Conservation (phyloP, 768 basidiomycete species). For the Lactarius akahatsu region DNA sequence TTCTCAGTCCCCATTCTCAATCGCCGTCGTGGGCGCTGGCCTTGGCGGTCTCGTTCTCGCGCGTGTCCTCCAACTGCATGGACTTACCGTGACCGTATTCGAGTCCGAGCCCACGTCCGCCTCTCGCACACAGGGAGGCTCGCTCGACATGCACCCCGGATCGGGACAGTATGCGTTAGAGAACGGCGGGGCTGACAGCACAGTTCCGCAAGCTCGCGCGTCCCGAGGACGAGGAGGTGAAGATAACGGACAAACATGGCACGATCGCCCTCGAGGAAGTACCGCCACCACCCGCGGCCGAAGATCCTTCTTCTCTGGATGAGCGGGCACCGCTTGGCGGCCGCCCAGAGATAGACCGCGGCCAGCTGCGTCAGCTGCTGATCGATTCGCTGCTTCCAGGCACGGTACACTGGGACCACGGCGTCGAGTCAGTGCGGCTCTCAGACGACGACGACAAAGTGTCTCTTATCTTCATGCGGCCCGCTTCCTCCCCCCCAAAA, state of each 20-base stretch:
- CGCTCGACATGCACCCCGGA: slow-evolving; percentile 48
- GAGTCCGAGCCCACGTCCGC: slow-evolving; percentile 50
- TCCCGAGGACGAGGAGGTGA: slow-evolving; percentile 14
- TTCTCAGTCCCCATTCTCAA: slow-evolving; percentile 10
- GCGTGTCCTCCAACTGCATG: slow-evolving; percentile 60
- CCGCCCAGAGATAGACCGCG: slow-evolving; percentile 20
- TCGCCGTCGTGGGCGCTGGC: slow-evolving; percentile 21
- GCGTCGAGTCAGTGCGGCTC: slow-evolving; percentile 7
- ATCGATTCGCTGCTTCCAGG: slow-evolving; percentile 15
- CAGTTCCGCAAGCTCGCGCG: slow-evolving; percentile 17
- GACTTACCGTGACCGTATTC: slow-evolving; percentile 67
- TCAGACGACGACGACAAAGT: slow-evolving; percentile 9
- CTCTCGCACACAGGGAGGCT: slow-evolving; percentile 39
- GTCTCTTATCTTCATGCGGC: slow-evolving; percentile 1
- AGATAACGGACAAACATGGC: slow-evolving; percentile 9
- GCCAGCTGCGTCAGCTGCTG: slow-evolving; percentile 20
- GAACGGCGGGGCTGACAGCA: slow-evolving; percentile 9
- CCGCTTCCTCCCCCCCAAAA: background rate
- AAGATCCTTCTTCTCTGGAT: background rate
- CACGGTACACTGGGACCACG: slow-evolving; percentile 14
- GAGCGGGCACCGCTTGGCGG: background rate
- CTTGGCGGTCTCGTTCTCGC: slow-evolving; percentile 54
- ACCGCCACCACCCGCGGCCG: background rate
- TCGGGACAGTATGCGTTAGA: slow-evolving; percentile 10
- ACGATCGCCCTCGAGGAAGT: background rate